Base-by-base conservation (phyloP, 495 filamentous ascomycete species). In the Lentithecium fluviatile region DNA sequence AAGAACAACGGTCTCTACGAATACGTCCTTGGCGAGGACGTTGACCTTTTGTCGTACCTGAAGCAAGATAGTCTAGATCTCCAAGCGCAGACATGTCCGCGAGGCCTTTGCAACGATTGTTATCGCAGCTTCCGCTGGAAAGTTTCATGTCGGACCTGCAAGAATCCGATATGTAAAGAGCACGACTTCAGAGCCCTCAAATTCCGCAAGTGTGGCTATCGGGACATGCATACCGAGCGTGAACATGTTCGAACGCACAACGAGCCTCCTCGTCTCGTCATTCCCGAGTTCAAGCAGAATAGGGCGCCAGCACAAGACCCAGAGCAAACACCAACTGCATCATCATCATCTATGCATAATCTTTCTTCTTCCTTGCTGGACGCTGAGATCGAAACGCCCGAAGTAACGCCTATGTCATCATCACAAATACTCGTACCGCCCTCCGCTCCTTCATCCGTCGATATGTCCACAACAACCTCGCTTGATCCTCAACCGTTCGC, bases 121-220 rank as follows among this genome's bases (percentile, higher is more conserved):
- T 82, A 82, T 59, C 75, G 79, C 32, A 79, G 77, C 12, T 77
- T 78, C 36, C 77, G 79, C 34, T 85, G 83, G 83, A 83, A 83
- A 68, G 77, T 84, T 6, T 73, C 78, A 17, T 85, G 83, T 67
- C 79, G 79, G 67, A 76, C 72, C 45, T 85, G 83, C 68, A 80
- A 79, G 21, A 79, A 79, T 60, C 77, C 80, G 12, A 67, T 85
- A 25, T 85, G 83, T 69, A 83, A 82, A 57, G 82, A 84, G 58
- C 83, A 85, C 64, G 83, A 85, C 66, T 76, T 85, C n/a, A 76
- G 82, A 26, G 82, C 77, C 29, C 72, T 85, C 12, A 79, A 80
- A n/a, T 69, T 83, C 52, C 73, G 83, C 23, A 82, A 83, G 19
- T 85, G 83, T 60, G 83, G 83, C 15, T 85, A 79, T 60, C 72